Conservation (phyloP, 2,329 filamentous ascomycete species). For the Xylariales sp. region DNA sequence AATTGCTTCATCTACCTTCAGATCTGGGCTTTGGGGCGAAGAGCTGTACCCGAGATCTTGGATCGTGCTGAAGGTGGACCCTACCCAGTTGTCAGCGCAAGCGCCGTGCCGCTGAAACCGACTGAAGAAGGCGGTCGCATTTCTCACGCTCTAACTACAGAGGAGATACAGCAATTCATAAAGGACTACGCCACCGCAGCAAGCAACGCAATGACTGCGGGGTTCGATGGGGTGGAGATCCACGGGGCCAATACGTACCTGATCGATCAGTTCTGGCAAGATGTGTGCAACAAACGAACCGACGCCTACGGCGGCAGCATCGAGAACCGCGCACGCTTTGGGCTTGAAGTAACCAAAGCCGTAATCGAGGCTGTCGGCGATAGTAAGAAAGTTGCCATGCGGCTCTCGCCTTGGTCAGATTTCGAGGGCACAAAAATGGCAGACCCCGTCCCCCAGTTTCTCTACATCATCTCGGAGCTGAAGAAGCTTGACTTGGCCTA, state of each 20-base stretch:
- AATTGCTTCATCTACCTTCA: slow-evolving; percentile 57
- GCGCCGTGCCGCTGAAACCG: slow-evolving; percentile 38
- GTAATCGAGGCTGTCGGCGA: slow-evolving; percentile 48
- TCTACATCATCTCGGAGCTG: slow-evolving; percentile 43
- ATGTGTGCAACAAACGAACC: slow-evolving; percentile 48
- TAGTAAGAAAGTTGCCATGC: slow-evolving; percentile 41
- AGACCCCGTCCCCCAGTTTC: slow-evolving; percentile 53
- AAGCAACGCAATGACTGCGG: slow-evolving; percentile 54
- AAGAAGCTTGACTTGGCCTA: slow-evolving; percentile 49
- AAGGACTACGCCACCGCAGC: slow-evolving; percentile 52
- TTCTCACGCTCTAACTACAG: slow-evolving; percentile 60
- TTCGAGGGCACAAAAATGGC: slow-evolving; percentile 55
- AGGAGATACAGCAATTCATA: slow-evolving; percentile 63
- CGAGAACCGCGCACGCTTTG: slow-evolving; percentile 50
- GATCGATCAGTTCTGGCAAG: slow-evolving; percentile 53
- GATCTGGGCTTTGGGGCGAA: slow-evolving; percentile 59
- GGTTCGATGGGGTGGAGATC: slow-evolving; percentile 62
- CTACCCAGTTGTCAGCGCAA: no score
- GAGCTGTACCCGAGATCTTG: no score
- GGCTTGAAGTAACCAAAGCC: slow-evolving; percentile 47
- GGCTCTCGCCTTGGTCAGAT: slow-evolving; percentile 46
- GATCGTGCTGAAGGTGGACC: no score
- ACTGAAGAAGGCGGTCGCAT: slow-evolving; percentile 42
- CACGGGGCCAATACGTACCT: slow-evolving; percentile 44
- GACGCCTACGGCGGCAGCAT: slow-evolving; percentile 53